Base-by-base conservation (phyloP, 163 green algal genomes). In the Chlorella variabilis region DNA sequence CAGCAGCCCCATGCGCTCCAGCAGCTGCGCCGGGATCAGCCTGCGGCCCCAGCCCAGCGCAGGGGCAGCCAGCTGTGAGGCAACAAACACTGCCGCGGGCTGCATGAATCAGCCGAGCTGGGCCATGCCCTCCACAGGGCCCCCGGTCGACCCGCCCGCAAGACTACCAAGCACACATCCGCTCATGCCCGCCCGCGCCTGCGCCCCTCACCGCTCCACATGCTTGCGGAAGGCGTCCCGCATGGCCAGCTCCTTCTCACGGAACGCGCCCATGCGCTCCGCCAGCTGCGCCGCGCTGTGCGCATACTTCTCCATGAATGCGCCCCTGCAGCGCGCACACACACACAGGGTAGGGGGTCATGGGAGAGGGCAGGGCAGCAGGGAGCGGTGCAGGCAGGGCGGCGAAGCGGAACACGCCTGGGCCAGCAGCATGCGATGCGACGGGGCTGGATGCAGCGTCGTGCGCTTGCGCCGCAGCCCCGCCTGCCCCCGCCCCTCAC, bases 211-310 rank as follows among this genome's bases (percentile, higher is more conserved):
- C 84, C 84, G 56, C 68, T 90, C 71, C 38, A 92, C 87, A 48
- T 92, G 85, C 54, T 78, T 49, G 62, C 70, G 49, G 66, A 98
- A 97, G 4, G 79, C 71, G 11, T 93, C 87, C 3, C 94, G 77
- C 77, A 87, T 87, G 21, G 75, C 83, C 17, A 86, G 83, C 87
- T 98, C 95, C 84, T 94, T 93, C 20, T 90, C 88, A 18, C 94
- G 82, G 34, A 95, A 89, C 1, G 78, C 65, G 17, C 80, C 90
- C 84, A 98, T 93, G 74, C 90, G 83, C 77, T 98, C 95, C 4
- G 94, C 94, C 65, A 98, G 78, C 71, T 91, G 66, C 5, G 79
- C 85, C 0, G 93, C 95, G 77, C 94, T 88, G 27, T 76, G 74
- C 8, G 84, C 76, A 71, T 92, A 97, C 71, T 94, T 79, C 80